phyloP scores from a whole-genome alignment of 2,329 filamentous ascomycete genomes.

The Trichoderma koningii region DNA sequence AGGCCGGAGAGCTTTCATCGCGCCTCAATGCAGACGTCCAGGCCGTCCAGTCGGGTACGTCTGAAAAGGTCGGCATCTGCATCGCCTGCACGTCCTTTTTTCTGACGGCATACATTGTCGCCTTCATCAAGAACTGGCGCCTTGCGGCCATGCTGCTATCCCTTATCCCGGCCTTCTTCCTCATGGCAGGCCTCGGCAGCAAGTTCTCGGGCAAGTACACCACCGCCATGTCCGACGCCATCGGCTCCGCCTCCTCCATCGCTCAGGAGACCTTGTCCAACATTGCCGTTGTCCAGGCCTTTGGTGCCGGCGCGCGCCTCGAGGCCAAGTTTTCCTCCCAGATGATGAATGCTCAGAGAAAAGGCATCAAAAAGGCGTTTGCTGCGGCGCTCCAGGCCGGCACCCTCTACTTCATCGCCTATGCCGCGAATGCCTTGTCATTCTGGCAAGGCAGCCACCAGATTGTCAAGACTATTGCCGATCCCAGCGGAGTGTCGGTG shows the following conservation, averaged over 20 bases:
- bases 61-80: conserved; percentile 69
- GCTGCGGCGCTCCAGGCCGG: conserved; percentile 61
- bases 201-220: conserved; percentile 56
- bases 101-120: conserved; percentile 65
- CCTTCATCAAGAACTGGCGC: conserved; percentile 64
- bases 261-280: conserved; percentile 64
- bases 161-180: conserved; percentile 62
- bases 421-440: conserved; percentile 65
- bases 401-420: conserved; percentile 67
- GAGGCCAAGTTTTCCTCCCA: conserved; percentile 60
- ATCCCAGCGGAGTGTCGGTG: conserved; percentile 42
- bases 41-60: conserved; percentile 66
- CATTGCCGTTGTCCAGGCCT: conserved; percentile 63
- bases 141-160: conserved; percentile 67
- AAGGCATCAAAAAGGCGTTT: conserved; percentile 60
- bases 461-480: conserved; percentile 45
- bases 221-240: conserved; percentile 52
- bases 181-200: conserved; percentile 60
- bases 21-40: conserved; percentile 67
- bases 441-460: conserved; percentile 67
- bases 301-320: conserved; percentile 60
- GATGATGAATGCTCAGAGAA: conserved; percentile 51
- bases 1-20: conserved; percentile 63
- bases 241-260: conserved; percentile 61
- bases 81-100: conserved; percentile 66